Evolutionary conservation across 208 protist genomes (phyloP).

Genomic region (Leptomonas pyrrhocoris): DNA sequence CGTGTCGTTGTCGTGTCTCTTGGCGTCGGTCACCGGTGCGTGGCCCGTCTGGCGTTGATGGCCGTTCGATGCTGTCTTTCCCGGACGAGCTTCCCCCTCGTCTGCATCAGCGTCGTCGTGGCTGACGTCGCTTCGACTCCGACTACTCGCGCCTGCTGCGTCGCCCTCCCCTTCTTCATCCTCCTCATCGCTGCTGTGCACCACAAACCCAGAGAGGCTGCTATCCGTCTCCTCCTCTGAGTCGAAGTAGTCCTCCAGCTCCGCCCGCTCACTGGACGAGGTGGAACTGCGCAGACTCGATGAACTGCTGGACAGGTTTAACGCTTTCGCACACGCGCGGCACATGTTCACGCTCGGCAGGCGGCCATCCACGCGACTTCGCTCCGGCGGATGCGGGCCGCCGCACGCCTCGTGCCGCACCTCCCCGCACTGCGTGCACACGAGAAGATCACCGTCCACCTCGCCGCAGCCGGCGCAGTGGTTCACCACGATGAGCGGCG

Average conservation of each 20-base stretch:
- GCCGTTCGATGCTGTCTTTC: background rate
- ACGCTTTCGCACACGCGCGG: conserved; percentile 22
- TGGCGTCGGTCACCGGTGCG: background rate
- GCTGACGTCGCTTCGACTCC: background rate
- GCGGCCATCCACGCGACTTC: conserved; percentile 5
- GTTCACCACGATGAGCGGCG: background rate
- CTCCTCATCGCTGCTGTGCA: conserved; percentile 55
- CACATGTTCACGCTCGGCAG: conserved; percentile 19
- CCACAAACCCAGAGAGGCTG: conserved; percentile 67
- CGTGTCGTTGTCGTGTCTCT: background rate
- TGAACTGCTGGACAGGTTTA: conserved; percentile 38
- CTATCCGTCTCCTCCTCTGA: conserved; percentile 40
- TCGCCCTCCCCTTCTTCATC: conserved; percentile 32
- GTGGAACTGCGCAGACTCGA: conserved; percentile 68
- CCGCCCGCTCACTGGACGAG: conserved; percentile 66
- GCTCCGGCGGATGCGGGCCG: conserved; percentile 57
- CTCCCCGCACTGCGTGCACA: conserved; percentile 56
- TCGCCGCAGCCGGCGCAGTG: conserved; percentile 39
- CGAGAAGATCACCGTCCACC: conserved; percentile 59
- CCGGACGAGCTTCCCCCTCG: background rate
- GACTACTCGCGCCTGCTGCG: background rate
- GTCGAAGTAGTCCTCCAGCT: conserved; percentile 47
- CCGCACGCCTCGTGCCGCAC: conserved; percentile 80
- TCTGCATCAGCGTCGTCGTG: background rate
- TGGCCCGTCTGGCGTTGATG: background rate